Evolutionary conservation across 352 stramenopile species (phyloP), one percentile per base, ranked within the genome.

Genomic region (Pythium aristosporum): DNA sequence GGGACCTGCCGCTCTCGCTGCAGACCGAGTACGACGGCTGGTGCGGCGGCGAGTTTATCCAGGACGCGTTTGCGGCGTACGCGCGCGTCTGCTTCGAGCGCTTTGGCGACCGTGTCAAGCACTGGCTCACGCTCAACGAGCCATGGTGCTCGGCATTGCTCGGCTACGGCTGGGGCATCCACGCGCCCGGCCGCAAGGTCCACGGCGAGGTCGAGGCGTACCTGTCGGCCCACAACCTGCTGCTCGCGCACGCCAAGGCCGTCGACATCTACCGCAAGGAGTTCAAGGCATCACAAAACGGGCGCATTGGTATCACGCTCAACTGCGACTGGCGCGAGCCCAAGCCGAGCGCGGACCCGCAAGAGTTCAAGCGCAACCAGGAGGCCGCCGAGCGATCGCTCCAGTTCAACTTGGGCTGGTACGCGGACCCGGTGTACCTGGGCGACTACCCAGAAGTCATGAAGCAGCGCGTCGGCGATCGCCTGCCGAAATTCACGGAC

Each of bases 361-460:
- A 74, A 32, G 69, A 79, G 44, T 82, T 92, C 58, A 72, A 67
- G n/a, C 72, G 75, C 67, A 87, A 89, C 48, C 52, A 71, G 37
- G 77, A 85, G 25, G 91, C 91, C 25, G 82, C 87, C 10, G 75
- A 91, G 62, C 81, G 91, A 39, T 79, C 47, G 80, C 97, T 67
- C 2, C 79, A 96, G 15, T 97, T 97, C 65, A 74, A 87, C 47
- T 69, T 98, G 15, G 91, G 80, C 25, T 98, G 92, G 91, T 96
- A 97, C 62, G 83, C 83, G 7, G 92, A 98, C 63, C 96, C 96
- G 1, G 77, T 98, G 18, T 94, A 88, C 71, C 76, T 82, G 18
- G 94, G 94, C 18, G 89, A 98, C 61, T 98, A 98, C 77, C 96
- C 96, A 6, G 63, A 88, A 47, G 81, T 89, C 32, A 98, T 99